A percentile compares a stretch with the other conserved stretches of the same genome.
Evolutionary conservation across 345 rosid genomes (phyloP).

Genomic region (Diplotaxis tenuifolia): DNA sequence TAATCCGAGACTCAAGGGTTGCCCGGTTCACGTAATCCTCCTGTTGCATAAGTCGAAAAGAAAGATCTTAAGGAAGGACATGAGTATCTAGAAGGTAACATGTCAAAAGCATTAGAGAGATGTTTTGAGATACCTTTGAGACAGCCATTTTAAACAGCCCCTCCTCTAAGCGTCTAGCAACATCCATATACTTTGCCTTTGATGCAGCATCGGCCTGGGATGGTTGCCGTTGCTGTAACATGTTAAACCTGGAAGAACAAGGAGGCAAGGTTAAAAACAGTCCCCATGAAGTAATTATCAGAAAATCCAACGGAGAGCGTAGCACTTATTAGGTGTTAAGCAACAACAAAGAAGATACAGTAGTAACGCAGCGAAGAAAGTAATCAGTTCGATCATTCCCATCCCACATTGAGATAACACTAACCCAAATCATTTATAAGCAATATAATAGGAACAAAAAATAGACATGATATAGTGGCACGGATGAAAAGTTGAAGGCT

Average conservation of each 20-base stretch:
- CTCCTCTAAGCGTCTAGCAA: constrained; percentile 84
- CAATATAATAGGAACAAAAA: constrained; percentile 1
- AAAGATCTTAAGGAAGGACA: neutral
- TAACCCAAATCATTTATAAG: neutral
- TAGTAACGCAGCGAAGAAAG: neutral
- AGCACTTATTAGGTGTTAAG: neutral
- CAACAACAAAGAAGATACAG: neutral
- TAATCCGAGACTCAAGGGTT: constrained; percentile 72
- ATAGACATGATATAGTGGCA: too few species aligned
- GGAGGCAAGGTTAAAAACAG: constrained; percentile 15
- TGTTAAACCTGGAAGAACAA: constrained; percentile 41
- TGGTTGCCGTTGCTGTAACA: constrained; percentile 54
- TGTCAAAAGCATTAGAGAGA: neutral
- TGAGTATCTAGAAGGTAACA: constrained; percentile 12
- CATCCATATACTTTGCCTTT: constrained; percentile 50
- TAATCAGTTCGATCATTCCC: neutral
- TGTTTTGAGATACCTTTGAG: constrained; percentile 51
- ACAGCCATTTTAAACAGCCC: constrained; percentile 68
- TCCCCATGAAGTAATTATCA: constrained; percentile 3
- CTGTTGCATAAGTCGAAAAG: constrained; percentile 42
- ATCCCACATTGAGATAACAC: constrained; percentile 1
- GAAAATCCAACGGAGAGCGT: neutral
- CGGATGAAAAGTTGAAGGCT: constrained; percentile 22
- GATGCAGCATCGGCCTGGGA: constrained; percentile 46
- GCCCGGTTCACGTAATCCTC: constrained; percentile 71